A percentile compares a stretch with the other conserved stretches of the same genome.
These are phyloP conservation scores for Xylaria sp. DNA, from an alignment of 2,329 filamentous ascomycete species.

Conservation along the genomic window DNA sequence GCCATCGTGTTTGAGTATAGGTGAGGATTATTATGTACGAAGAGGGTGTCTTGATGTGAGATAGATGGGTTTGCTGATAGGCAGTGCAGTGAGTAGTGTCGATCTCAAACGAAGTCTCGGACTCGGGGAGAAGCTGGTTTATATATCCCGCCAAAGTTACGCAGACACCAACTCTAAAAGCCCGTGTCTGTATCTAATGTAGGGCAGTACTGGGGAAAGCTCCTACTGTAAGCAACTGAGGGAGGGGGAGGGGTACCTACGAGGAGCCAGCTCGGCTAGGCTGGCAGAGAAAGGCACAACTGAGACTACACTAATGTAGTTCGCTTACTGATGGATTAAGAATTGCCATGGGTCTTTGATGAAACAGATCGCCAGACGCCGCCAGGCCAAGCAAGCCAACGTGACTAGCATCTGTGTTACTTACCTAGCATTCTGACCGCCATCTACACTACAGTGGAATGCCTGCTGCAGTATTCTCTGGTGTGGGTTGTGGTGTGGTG, in stretches of 20 bases:
- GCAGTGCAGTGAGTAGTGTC: background rate
- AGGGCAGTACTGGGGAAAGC: too few species aligned
- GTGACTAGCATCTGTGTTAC: too few species aligned
- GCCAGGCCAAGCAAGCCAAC: background rate
- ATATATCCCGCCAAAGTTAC: slow-evolving; percentile 6
- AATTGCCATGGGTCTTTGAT: background rate
- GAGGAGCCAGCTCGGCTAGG: too few species aligned
- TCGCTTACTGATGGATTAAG: slow-evolving; percentile 26
- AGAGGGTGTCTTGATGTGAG: too few species aligned
- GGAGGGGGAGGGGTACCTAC: slow-evolving; percentile 9
- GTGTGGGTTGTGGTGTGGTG: too few species aligned
- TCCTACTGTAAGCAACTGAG: too few species aligned
- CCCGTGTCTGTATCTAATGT: background rate
- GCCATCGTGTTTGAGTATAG: slow-evolving; percentile 32
- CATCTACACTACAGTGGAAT: too few species aligned
- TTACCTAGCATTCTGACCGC: too few species aligned
- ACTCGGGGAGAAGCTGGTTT: slow-evolving; percentile 10
- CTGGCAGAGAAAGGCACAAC: too few species aligned
- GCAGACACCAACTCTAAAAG: background rate
- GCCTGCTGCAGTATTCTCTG: too few species aligned
- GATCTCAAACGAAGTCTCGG: background rate
- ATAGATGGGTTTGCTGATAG: too few species aligned
- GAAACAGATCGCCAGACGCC: slow-evolving; percentile 1
- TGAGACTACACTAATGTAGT: slow-evolving; percentile 6
- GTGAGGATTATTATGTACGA: too few species aligned